A percentile compares a stretch with the other conserved stretches of the same genome.
phyloP scores from a whole-genome alignment of 2,329 filamentous ascomycete genomes.

The Pseudocercospora cruenta region DNA sequence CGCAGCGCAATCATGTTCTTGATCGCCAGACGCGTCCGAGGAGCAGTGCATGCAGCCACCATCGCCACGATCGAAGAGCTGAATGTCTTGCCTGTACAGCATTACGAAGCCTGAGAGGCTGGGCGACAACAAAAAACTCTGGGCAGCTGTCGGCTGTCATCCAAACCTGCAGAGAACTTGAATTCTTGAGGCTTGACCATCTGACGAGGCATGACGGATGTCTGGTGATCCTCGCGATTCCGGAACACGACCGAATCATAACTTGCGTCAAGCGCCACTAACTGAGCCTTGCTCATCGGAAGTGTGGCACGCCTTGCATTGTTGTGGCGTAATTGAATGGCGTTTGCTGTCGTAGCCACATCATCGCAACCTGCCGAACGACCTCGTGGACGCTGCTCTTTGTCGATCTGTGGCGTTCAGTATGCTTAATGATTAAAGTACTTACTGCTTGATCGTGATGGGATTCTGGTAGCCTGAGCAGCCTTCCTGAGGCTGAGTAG shows the following conservation, averaged over 20 bases:
- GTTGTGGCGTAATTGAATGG: neutral
- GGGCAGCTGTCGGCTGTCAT: neutral
- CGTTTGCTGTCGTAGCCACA: neutral
- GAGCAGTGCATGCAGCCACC: neutral
- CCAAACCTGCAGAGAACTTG: neutral
- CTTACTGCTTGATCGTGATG: no score
- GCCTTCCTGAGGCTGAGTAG: no score
- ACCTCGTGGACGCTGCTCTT: neutral
- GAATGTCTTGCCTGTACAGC: neutral
- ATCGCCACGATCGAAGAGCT: neutral
- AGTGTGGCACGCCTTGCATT: neutral
- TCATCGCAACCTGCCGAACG: neutral
- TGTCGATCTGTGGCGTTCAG: neutral
- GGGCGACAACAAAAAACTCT: neutral
- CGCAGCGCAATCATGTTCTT: neutral
- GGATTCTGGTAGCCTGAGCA: no score
- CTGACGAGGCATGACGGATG: neutral
- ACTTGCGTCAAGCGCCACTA: neutral
- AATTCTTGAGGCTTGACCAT: neutral
- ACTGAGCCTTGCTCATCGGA: neutral
- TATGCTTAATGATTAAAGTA: no score
- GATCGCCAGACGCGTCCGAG: neutral
- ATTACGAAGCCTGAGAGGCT: neutral
- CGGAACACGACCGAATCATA: neutral
- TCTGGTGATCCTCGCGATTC: neutral